A percentile compares a stretch with the other conserved stretches of the same genome.
Conservation (phyloP, 1,139 yeast genomes). For the Candida mesenterica region DNA sequence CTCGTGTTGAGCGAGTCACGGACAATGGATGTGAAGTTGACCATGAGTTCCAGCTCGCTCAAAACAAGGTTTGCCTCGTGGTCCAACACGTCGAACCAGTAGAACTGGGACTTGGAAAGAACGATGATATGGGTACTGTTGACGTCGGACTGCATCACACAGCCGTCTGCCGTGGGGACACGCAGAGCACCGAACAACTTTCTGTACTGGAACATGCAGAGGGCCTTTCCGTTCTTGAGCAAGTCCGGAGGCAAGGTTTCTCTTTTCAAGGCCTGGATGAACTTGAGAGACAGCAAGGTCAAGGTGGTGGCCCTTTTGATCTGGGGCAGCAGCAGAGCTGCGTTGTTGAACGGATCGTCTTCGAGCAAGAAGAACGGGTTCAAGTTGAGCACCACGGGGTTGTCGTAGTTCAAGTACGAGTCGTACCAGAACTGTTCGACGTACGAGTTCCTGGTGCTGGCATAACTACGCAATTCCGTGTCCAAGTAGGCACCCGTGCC, state of each 20-base stretch:
- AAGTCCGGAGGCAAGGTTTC: constrained; percentile 75
- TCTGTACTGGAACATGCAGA: constrained; percentile 89
- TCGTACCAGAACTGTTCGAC: constrained; percentile 95
- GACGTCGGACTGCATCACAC: constrained; percentile 79
- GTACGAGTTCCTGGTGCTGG: constrained; percentile 66
- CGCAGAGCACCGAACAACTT: constrained; percentile 84
- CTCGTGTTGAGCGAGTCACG: constrained; percentile 66
- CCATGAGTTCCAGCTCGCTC: constrained; percentile 70
- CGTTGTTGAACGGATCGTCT: constrained; percentile 85
- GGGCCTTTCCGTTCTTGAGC: constrained; percentile 59
- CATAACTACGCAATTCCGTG: constrained; percentile 59
- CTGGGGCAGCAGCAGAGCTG: constrained; percentile 54
- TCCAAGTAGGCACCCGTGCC: constrained; percentile 64
- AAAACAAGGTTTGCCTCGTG: constrained; percentile 64
- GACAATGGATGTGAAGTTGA: constrained; percentile 72
- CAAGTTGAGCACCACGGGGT: constrained; percentile 82
- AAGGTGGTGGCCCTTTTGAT: constrained; percentile 81
- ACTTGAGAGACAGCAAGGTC: constrained; percentile 72
- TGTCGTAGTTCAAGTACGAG: constrained; percentile 80
- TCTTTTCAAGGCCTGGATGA: constrained; percentile 73
- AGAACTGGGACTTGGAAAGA: constrained; percentile 82
- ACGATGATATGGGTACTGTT: constrained; percentile 79
- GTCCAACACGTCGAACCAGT: constrained; percentile 91
- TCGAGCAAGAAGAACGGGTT: constrained; percentile 86
- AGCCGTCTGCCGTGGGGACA: constrained; percentile 75